A percentile compares a stretch with the other conserved stretches of the same genome.
Evolutionary conservation across 257 asterid species (phyloP).

Genomic region (Plantago major): DNA sequence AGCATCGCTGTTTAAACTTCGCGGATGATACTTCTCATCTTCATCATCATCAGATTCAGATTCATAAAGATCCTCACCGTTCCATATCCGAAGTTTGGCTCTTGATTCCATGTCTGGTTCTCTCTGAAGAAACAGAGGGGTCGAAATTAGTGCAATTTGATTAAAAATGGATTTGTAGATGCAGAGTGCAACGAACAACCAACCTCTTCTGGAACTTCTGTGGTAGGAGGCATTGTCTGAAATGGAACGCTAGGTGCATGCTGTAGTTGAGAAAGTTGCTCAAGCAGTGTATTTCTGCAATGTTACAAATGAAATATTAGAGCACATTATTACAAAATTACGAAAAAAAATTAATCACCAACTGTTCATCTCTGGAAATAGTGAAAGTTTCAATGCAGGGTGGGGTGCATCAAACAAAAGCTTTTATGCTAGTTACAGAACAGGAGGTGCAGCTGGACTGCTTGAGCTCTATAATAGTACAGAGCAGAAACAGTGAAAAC

Average conservation of each 20-base stretch:
- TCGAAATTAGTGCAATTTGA: constrained; percentile 20
- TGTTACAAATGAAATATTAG: not conserved
- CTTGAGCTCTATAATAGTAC: too few species aligned
- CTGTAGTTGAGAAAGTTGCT: constrained; percentile 65
- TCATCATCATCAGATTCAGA: constrained; percentile 72
- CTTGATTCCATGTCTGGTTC: constrained; percentile 77
- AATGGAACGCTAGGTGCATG: constrained; percentile 85
- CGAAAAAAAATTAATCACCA: too few species aligned
- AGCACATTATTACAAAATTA: not conserved
- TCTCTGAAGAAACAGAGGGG: constrained; percentile 34
- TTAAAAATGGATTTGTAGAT: not conserved
- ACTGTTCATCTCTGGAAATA: too few species aligned
- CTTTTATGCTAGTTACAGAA: not conserved
- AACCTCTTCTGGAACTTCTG: constrained; percentile 78
- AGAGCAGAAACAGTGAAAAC: too few species aligned
- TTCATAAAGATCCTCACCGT: constrained; percentile 40
- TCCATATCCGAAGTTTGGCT: constrained; percentile 87
- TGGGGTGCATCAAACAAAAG: not conserved
- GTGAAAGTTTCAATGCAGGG: not conserved
- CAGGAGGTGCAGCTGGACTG: not conserved
- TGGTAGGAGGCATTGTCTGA: constrained; percentile 58
- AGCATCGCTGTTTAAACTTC: constrained; percentile 40
- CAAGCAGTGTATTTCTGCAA: constrained; percentile 70
- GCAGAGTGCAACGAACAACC: constrained; percentile 5
- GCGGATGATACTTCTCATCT: constrained; percentile 37